Percentiles rank a stretch among this genome's conserved stretches.
Evolutionary conservation across 768 basidiomycete genomes (phyloP).

Genomic region (Chalciporus chontae): DNA sequence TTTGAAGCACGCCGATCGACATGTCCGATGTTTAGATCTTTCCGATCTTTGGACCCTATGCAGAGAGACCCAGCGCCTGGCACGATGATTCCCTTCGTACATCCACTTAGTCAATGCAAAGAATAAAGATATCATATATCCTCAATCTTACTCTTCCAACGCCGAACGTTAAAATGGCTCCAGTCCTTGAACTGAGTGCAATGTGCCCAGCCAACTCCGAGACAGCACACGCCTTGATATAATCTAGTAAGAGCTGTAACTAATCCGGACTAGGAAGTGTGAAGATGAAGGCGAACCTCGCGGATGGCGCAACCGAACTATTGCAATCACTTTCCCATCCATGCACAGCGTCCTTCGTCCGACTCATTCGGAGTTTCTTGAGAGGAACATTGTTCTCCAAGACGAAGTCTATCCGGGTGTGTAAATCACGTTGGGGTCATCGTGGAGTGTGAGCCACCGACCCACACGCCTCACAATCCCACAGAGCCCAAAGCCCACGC

Average conservation of each 20-base stretch:
- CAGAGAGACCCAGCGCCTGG: too few relatives aligned
- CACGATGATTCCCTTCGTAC: too few relatives aligned
- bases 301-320: slow-evolving; percentile 25
- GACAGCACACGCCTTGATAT: slow-evolving; percentile 44
- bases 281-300: slow-evolving; percentile 19
- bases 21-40: too few relatives aligned
- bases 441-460: not conserved
- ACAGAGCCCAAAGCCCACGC: not conserved
- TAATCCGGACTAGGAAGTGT: not conserved
- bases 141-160: too few relatives aligned
- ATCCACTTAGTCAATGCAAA: too few relatives aligned
- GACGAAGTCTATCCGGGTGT: not conserved
- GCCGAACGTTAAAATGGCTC: slow-evolving; percentile 17
- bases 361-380: not conserved
- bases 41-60: too few relatives aligned
- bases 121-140: not conserved
- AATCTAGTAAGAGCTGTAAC: too few relatives aligned
- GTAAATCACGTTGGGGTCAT: not conserved
- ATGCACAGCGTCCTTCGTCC: slow-evolving; percentile 1
- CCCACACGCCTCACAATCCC: not conserved
- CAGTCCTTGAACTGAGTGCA: slow-evolving; percentile 39
- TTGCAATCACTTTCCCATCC: slow-evolving; percentile 11
- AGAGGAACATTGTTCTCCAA: not conserved
- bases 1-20: too few relatives aligned
- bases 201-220: slow-evolving; percentile 44